Conservation (phyloP, 23 red algal species). For the Pyropia haitanensis region DNA sequence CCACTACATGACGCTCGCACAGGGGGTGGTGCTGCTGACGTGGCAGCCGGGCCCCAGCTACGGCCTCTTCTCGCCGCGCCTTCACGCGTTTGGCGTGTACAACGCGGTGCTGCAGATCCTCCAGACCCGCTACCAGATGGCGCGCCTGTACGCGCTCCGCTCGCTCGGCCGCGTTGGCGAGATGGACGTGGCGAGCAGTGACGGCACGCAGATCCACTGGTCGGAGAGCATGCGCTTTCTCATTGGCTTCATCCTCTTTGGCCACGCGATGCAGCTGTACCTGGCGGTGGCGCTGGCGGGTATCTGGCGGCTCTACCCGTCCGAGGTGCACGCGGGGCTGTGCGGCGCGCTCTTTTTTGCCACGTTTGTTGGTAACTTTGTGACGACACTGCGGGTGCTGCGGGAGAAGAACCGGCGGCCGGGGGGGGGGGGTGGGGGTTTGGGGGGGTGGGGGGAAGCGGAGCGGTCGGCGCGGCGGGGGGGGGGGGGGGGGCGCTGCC, state of each 20-base stretch:
- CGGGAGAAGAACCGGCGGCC: conserved; percentile 30
- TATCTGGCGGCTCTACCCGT: conserved; percentile 29
- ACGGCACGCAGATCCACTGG: conserved; percentile 91
- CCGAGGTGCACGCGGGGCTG: conserved; percentile 49
- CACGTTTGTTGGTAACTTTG: conserved; percentile 79
- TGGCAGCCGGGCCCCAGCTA: conserved; percentile 83
- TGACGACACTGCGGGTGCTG: conserved; percentile 50
- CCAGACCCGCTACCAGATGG: conserved; percentile 95
- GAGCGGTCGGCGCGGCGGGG: no score
- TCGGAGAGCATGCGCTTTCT: conserved; percentile 75
- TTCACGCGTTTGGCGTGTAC: conserved; percentile 90
- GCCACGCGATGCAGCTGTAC: conserved; percentile 71
- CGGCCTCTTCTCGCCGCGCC: conserved; percentile 37
- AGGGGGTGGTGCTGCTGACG: conserved; percentile 70
- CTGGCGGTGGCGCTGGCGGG: conserved; percentile 34
- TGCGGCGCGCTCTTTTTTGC: conserved; percentile 39
- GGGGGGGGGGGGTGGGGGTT: no score
- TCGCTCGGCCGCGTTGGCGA: conserved; percentile 88
- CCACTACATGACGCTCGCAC: conserved; percentile 85
- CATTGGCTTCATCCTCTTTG: conserved; percentile 75
- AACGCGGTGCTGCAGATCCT: conserved; percentile 86
- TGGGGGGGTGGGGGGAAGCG: no score
- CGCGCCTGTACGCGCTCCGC: conserved; percentile 85
- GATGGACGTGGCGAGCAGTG: conserved; percentile 93
- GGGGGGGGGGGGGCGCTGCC: no score